phyloP scores from a whole-genome alignment of 805 yeast genomes.

The Saturnispora besseyi region DNA sequence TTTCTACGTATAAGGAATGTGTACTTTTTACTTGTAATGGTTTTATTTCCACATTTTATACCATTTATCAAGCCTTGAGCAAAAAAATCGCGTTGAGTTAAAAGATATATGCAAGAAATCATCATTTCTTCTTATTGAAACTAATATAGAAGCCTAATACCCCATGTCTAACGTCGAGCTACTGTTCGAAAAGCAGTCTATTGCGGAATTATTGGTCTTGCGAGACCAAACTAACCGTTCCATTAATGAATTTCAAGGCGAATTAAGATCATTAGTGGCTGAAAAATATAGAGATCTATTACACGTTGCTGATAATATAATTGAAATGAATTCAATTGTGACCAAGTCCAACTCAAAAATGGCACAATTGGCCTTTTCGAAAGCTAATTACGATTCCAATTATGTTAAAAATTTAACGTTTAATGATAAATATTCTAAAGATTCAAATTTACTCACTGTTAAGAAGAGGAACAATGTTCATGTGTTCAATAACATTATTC shows the following conservation, averaged over 20 bases:
- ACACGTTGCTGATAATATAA: slow-evolving; percentile 31
- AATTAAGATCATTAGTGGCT: slow-evolving; percentile 27
- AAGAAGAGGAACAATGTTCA: slow-evolving; percentile 8
- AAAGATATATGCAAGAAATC: neutral
- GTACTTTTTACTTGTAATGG: too few species aligned
- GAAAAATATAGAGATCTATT: slow-evolving; percentile 29
- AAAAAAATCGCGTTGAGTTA: too few species aligned
- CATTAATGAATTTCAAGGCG: slow-evolving; percentile 17
- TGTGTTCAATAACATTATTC: slow-evolving; percentile 21
- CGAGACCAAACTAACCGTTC: slow-evolving; percentile 17
- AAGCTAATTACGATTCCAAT: slow-evolving; percentile 22
- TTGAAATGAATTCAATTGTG: slow-evolving; percentile 26
- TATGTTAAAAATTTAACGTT: slow-evolving; percentile 16
- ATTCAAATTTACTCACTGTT: neutral
- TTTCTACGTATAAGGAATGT: too few species aligned
- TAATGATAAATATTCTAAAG: slow-evolving; percentile 12
- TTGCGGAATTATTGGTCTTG: slow-evolving; percentile 22
- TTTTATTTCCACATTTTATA: too few species aligned
- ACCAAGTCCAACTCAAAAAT: slow-evolving; percentile 20
- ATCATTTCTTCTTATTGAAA: neutral
- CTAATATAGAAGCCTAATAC: neutral
- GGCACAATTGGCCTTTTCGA: slow-evolving; percentile 23
- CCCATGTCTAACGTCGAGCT: neutral
- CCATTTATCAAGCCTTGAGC: too few species aligned
- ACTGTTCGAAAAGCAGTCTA: slow-evolving; percentile 23